A percentile compares a stretch with the other conserved stretches of the same genome.
These are phyloP conservation scores for Glycyrrhiza uralensis DNA, from an alignment of 306 rosid genomes.

Conservation along the genomic window DNA sequence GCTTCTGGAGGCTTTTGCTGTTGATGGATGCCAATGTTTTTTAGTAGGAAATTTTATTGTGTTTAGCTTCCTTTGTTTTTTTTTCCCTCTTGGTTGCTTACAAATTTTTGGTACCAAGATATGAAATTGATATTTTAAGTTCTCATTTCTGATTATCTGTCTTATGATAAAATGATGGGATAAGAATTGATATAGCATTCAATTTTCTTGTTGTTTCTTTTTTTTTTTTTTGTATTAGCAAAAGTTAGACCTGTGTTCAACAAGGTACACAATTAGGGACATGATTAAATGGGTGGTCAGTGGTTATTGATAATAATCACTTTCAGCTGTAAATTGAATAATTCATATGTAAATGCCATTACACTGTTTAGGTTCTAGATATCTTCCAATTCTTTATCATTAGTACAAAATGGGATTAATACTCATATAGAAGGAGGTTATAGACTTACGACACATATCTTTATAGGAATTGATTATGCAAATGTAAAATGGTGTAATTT, in stretches of 20 bases:
- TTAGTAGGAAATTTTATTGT: not conserved
- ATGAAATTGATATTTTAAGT: not conserved
- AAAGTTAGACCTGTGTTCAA: not conserved
- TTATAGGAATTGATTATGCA: not conserved
- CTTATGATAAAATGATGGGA: not conserved
- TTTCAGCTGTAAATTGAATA: not conserved
- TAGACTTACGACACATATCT: not conserved
- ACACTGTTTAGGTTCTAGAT: not conserved
- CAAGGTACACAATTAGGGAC: not conserved
- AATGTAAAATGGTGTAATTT: not conserved
- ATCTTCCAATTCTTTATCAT: too few species aligned
- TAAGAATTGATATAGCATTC: not conserved
- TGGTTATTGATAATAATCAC: not conserved
- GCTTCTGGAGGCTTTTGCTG: not conserved
- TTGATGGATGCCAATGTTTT: not conserved
- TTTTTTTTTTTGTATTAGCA: not conserved
- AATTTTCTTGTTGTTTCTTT: not conserved
- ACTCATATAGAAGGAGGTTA: not conserved
- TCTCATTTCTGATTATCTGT: constrained; percentile 1
- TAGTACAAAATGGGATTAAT: not conserved
- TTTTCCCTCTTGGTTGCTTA: not conserved
- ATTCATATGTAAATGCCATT: not conserved
- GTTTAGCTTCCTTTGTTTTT: not conserved
- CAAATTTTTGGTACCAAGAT: not conserved
- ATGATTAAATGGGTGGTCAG: not conserved